These are phyloP conservation scores for Epichloe coenophiala DNA, from an alignment of 2,329 filamentous ascomycete species.

Conservation along the genomic window DNA sequence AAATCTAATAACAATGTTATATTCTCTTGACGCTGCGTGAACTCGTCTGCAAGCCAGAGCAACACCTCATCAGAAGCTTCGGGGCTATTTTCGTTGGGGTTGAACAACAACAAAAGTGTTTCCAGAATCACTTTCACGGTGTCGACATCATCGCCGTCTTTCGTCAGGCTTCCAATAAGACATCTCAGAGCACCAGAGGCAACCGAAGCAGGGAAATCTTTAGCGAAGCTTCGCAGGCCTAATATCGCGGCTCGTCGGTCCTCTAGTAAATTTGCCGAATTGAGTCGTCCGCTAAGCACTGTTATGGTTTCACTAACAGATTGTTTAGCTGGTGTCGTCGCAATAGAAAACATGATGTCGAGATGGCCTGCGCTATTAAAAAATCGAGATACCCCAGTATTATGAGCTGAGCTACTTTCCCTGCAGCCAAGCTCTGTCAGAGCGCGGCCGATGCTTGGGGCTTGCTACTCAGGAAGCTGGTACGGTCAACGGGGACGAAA, in stretches of 20 bases:
- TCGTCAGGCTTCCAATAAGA: constrained; percentile 70
- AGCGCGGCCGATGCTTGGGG: not conserved
- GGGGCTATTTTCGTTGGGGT: constrained; percentile 55
- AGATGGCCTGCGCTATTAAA: constrained; percentile 17
- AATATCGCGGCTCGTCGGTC: constrained; percentile 88
- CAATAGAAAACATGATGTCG: constrained; percentile 46
- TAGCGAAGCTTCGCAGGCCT: constrained; percentile 87
- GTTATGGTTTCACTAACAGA: constrained; percentile 91
- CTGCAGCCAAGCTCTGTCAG: not conserved
- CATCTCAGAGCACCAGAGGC: constrained; percentile 84
- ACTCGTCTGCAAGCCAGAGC: constrained; percentile 93
- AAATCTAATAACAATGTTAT: constrained; percentile 83
- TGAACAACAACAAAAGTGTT: constrained; percentile 88
- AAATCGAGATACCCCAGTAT: not conserved
- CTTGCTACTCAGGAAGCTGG: not conserved
- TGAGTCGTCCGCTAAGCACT: constrained; percentile 72
- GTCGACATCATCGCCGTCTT: constrained; percentile 88
- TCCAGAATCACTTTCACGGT: constrained; percentile 92
- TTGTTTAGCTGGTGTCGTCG: constrained; percentile 78
- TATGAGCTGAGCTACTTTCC: not conserved
- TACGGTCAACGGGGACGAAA: too few species aligned
- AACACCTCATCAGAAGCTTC: constrained; percentile 95
- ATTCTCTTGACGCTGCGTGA: constrained; percentile 95
- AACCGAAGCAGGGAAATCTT: constrained; percentile 90
- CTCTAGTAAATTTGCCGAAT: constrained; percentile 82